A percentile compares a stretch with the other conserved stretches of the same genome.
phyloP scores from a whole-genome alignment of 257 asterid species.

The Solanum virginianum region DNA sequence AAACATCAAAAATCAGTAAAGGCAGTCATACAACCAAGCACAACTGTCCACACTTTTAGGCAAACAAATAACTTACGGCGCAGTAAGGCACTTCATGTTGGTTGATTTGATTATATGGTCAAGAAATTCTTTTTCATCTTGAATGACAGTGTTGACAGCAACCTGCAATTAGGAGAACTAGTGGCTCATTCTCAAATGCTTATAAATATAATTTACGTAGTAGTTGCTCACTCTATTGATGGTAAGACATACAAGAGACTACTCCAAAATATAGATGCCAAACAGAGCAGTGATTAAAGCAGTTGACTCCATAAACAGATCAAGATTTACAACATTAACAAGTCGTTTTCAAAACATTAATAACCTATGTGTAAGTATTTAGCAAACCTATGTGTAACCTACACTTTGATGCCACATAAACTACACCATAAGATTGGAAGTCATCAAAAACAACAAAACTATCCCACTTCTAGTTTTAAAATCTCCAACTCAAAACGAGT shows the following conservation, averaged over 20 bases:
- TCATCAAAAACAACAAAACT: neutral
- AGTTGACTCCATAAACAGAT: neutral
- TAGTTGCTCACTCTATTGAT: neutral
- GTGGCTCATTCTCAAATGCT: neutral
- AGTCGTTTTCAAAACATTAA: neutral
- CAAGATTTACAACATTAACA: neutral
- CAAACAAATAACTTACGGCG: conserved; percentile 40
- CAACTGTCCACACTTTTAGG: neutral
- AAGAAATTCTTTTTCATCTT: conserved; percentile 84
- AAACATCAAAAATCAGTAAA: neutral
- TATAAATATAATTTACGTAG: neutral
- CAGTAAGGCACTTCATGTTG: conserved; percentile 95
- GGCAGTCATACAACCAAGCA: neutral
- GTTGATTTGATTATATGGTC: conserved; percentile 93
- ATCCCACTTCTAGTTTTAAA: neutral
- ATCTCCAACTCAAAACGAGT: neutral
- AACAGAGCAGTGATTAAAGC: neutral
- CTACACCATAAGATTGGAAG: neutral
- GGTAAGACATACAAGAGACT: neutral
- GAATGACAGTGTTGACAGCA: conserved; percentile 86
- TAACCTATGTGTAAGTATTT: neutral
- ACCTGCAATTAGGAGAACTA: conserved; percentile 40
- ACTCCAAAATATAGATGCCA: neutral
- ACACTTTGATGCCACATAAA: neutral
- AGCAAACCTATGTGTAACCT: neutral